Evolutionary conservation across 352 stramenopile species (phyloP), one percentile per base, ranked within the genome.

Genomic region (Phytophthora parvispora): DNA sequence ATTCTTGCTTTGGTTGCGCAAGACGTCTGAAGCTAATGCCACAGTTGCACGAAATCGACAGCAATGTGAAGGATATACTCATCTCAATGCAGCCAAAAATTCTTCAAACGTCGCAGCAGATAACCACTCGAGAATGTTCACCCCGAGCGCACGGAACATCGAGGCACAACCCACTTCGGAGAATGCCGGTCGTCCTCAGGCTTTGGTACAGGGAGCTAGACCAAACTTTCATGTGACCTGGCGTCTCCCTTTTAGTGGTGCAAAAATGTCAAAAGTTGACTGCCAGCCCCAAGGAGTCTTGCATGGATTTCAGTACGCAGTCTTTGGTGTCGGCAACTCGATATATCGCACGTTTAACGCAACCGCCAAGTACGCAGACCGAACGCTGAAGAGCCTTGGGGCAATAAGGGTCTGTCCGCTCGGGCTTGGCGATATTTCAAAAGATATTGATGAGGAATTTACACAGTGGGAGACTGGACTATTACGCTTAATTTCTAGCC

Each of bases 271-370:
- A 27, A 67, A 72, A 16, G 60, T 27, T 22, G 31, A 38, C 9
- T 62, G 29, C 34, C 36, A 42, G 10, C 6, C 38, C 2, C 42
- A 70, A 94, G 28, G 50, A n/a, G 12, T 18, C 20, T 47, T 32
- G 70, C 12, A 80, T 75, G 20, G 61, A 97, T 55, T 72, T 42
- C 74, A 97, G 43, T 99, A 90, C 74, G 84, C 91, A 9, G 96
- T 99, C 0, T 99, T 99, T 90, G 97, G 96, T 36, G 81, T 99
- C 4, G 98, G 97, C 5, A 99, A 99, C 75, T 95, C 77, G 6
- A 83, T 97, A 64, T 99, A 99, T 67, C 86, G 98, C 50, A 92
- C 98, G 47, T 99, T 90, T 83, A 99, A 99, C 76, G 80, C 87
- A 20, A 97, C 97, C 77, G 94, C 88, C 18, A 98, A 97, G 62